Conservation (phyloP, 148 eudicot species). For the Rhododendron simsii region DNA sequence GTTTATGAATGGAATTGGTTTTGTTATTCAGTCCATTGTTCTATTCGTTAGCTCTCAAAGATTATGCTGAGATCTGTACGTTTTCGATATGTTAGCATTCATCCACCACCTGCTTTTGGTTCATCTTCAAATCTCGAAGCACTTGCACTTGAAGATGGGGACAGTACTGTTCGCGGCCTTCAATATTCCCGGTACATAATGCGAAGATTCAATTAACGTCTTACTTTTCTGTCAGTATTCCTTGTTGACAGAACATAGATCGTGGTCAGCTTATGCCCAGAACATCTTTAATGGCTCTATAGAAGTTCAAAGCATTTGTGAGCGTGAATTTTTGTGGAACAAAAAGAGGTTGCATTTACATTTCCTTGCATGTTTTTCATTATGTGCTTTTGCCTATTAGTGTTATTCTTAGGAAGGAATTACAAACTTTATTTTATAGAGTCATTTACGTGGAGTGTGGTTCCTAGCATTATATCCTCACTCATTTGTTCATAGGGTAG, state of each 20-base stretch:
- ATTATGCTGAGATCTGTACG: slow-evolving; percentile 11
- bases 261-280: neutral
- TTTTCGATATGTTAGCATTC: slow-evolving; percentile 40
- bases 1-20: neutral
- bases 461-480: neutral
- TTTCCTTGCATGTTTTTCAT: neutral
- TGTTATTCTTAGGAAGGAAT: neutral
- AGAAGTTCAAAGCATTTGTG: neutral
- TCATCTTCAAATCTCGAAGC: slow-evolving; percentile 96
- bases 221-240: neutral
- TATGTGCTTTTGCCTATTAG: neutral
- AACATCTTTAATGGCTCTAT: neutral
- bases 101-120: slow-evolving; percentile 95
- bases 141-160: slow-evolving; percentile 70
- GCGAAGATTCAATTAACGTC: neutral
- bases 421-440: neutral
- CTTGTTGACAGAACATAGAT: neutral
- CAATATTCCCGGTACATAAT: slow-evolving; percentile 51
- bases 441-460: neutral
- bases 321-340: neutral
- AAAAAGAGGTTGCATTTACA: neutral
- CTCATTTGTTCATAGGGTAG: neutral
- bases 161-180: slow-evolving; percentile 40
- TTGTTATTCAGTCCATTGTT: neutral
- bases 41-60: neutral